Conservation (phyloP, 1,284 basidiomycete genomes). For the Ustilago xerochloae region DNA sequence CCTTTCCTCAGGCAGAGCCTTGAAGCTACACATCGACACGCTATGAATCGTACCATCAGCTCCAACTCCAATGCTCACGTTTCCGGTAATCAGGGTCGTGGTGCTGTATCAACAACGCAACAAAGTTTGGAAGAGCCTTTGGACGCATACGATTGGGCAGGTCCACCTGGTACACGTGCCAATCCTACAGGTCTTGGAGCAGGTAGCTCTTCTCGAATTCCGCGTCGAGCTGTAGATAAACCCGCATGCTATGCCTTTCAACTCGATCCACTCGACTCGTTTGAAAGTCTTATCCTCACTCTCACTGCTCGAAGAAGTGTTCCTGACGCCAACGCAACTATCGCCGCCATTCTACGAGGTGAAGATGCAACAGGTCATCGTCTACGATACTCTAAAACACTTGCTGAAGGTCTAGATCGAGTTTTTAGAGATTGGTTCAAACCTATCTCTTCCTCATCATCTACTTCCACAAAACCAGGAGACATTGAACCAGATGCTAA, state of each 20-base stretch:
- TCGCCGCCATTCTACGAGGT: conserved; percentile 25
- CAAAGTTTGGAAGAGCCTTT: conserved; percentile 30
- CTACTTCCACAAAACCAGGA: not conserved
- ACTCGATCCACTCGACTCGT: conserved; percentile 58
- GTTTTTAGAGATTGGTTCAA: conserved; percentile 59
- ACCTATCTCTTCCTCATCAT: not conserved
- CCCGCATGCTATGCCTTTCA: conserved; percentile 54
- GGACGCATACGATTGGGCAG: conserved; percentile 54
- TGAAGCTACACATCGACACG: conserved; percentile 26
- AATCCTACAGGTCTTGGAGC: conserved; percentile 1
- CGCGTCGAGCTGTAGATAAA: conserved; percentile 13
- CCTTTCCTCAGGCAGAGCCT: conserved; percentile 35
- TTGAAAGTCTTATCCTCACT: conserved; percentile 54
- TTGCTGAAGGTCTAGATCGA: conserved; percentile 56
- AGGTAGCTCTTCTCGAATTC: not conserved
- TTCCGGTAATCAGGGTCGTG: not conserved
- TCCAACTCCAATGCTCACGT: not conserved
- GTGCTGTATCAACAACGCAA: not conserved
- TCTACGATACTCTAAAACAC: conserved; percentile 44
- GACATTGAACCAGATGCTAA: conserved; percentile 9
- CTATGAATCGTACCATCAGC: conserved; percentile 4
- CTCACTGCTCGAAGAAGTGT: conserved; percentile 33
- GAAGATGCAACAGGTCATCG: conserved; percentile 20
- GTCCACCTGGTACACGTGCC: conserved; percentile 28
- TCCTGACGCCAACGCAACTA: conserved; percentile 14